Base-by-base conservation (phyloP, 495 filamentous ascomycete species). In the Xylaria bambusicola region DNA sequence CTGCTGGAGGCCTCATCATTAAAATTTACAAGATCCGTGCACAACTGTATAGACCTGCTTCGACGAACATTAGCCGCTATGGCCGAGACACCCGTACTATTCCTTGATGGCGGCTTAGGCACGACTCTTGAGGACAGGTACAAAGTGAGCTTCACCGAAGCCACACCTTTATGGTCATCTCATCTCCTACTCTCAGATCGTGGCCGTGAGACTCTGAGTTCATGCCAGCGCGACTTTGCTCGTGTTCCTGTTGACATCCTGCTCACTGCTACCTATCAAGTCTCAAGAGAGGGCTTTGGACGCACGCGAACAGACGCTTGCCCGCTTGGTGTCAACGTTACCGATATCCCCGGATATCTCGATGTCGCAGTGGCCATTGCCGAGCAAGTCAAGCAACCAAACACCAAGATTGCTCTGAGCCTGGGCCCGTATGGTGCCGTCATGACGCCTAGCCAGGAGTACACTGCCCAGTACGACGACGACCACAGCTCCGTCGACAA, bases 61-160 rank as follows among this genome's bases (percentile, higher is more conserved):
- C 13, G 29, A 26, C 2, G 21, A 33, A 21, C 24, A 27, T 12
- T n/a, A 38, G 6, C 31, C 12, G 40, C 4, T 13, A 60, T 60
- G 57, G 21, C 41, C 20, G 10, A 35, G 1, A 58, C 62, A 20
- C 71, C 70, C 23, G 66, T 86, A 38, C 70, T 74, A 15, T 67
- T 88, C 54, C 80, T 88, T 21, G 86, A 88, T 62, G 86, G 86
- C 35, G 86, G 86, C 10, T 77, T 89, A 0, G 86, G 86, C 17
- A 88, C 86, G 20, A 81, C 85, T 15, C 84, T 89, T 12, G 78
- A 85, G 67, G 80, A 82, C 18, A 71, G 76, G 15, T 80, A 84
- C 62, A 63, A 70, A 29, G 68, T 77, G 52, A 71, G 62, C 36
- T 86, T 86, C 68, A 61, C 70, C 40, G 67, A 74, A 35, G 51